Conservation (phyloP, 1,139 yeast genomes). For the Hyphopichia pseudoburtonii region DNA sequence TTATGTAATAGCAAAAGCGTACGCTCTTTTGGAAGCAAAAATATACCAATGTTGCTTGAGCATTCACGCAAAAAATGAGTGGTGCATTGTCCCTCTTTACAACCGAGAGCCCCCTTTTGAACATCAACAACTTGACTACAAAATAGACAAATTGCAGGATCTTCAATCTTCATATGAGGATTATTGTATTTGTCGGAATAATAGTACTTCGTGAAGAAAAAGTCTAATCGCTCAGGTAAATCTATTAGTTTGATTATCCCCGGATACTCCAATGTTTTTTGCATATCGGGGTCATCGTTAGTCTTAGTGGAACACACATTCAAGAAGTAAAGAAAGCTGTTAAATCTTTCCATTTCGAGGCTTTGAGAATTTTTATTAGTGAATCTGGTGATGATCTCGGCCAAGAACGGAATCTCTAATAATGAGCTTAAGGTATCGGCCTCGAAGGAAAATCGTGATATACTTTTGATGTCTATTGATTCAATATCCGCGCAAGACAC, state of each 20-base stretch:
- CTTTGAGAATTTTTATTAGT: constrained; percentile 16
- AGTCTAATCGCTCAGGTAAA: constrained; percentile 69
- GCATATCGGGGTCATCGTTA: constrained; percentile 12
- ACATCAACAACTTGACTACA: constrained; percentile 73
- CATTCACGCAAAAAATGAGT: constrained; percentile 66
- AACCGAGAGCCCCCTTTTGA: constrained; percentile 58
- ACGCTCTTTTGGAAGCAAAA: constrained; percentile 73
- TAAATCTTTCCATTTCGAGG: constrained; percentile 12
- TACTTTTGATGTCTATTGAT: constrained; percentile 23
- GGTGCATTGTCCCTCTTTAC: constrained; percentile 64
- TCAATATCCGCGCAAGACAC: constrained; percentile 57
- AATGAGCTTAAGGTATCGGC: constrained; percentile 57
- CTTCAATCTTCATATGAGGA: constrained; percentile 49
- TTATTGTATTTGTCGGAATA: constrained; percentile 45
- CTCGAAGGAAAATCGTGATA: constrained; percentile 40
- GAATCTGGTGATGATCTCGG: constrained; percentile 8
- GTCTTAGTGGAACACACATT: too few relatives aligned
- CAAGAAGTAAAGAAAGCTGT: constrained; percentile 19
- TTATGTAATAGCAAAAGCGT: constrained; percentile 65
- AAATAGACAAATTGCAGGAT: constrained; percentile 84
- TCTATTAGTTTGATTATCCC: constrained; percentile 60
- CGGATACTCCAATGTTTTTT: constrained; percentile 55
- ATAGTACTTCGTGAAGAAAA: constrained; percentile 61
- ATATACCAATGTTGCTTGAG: constrained; percentile 71
- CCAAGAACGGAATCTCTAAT: constrained; percentile 50